Base-by-base conservation (phyloP, 208 protist genomes). In the Acanthamoeba triangularis region DNA sequence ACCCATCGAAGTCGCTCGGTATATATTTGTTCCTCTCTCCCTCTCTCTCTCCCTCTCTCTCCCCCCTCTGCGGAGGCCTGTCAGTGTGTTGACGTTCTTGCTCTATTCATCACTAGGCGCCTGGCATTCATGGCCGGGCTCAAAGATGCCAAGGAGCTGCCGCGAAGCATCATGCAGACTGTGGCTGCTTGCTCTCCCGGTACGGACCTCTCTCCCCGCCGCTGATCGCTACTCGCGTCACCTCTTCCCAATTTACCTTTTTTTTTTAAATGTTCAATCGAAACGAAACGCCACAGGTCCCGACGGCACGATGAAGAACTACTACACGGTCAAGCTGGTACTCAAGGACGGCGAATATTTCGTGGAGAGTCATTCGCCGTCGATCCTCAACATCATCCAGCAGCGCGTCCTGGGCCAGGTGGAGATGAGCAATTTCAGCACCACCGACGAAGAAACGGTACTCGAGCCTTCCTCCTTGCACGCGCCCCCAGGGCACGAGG, bases 291-390 rank as follows among this genome's bases (percentile, higher is more conserved):
- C 1, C 30, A 72, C 72, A 80, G 72, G 72, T 6, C 37, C 72
- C 30, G 72, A 80, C 25, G 72, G 72, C 23, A 80, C 37, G 13
- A 80, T 80, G 37, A 80, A 80, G 23, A 49, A 80, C 37, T 98
- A 98, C 87, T 98, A 98, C 67, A 98, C 98, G 94, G 96, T 98
- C 2, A 96, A 96, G 63, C 67, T 98, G 33, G 95, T 97, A 35
- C 72, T 97, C 33, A 95, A 97, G 41, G 74, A 97, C 16, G 96
- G 98, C 69, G 91, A 96, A 28, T 98, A 98, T 92, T 98, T 96
- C 90, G 84, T 98, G n/a, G 97, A 98, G 69, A 97, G 96, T 25
- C 63, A 91, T 1, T 91, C 96, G 67, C 93, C 93, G 35, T 72
- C 94, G 6, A 93, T 97, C 28, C 69, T 97, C 44, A 88, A 88